phyloP scores from a whole-genome alignment of 2,329 filamentous ascomycete species.

The Alternaria sp. region DNA sequence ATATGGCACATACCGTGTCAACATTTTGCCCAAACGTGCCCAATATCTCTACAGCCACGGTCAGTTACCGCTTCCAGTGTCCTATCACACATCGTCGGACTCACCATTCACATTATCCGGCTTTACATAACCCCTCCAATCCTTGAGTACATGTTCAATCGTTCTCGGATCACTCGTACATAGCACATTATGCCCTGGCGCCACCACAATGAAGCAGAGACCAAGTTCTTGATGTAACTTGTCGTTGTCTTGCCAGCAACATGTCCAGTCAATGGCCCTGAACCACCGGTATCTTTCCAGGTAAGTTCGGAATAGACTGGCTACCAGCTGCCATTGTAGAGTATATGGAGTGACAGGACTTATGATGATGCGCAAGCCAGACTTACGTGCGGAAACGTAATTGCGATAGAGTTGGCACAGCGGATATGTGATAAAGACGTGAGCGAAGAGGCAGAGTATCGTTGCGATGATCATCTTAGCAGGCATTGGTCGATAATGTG shows the following conservation, averaged over 20 bases:
- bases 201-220: conserved; percentile 21
- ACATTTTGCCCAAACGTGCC: conserved; percentile 28
- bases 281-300: conserved; percentile 18
- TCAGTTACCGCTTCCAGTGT: not conserved
- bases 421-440: not conserved
- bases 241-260: conserved; percentile 22
- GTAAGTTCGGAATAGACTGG: not conserved
- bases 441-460: conserved; percentile 1
- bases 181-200: conserved; percentile 17
- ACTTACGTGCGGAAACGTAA: conserved; percentile 19
- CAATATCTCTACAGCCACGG: conserved; percentile 11
- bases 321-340: conserved; percentile 15
- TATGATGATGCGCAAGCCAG: conserved; percentile 20
- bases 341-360: conserved; percentile 25
- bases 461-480: conserved; percentile 5
- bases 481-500: not conserved
- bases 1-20: conserved; percentile 26
- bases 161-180: conserved; percentile 22
- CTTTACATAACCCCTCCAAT: conserved; percentile 31
- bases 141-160: conserved; percentile 18
- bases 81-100: not conserved
- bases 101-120: conserved; percentile 27
- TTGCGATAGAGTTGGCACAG: conserved; percentile 15
- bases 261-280: conserved; percentile 21
- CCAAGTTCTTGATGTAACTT: conserved; percentile 20